These are phyloP conservation scores for Melaleuca quinquenervia DNA, from an alignment of 345 rosid genomes.

Conservation along the genomic window DNA sequence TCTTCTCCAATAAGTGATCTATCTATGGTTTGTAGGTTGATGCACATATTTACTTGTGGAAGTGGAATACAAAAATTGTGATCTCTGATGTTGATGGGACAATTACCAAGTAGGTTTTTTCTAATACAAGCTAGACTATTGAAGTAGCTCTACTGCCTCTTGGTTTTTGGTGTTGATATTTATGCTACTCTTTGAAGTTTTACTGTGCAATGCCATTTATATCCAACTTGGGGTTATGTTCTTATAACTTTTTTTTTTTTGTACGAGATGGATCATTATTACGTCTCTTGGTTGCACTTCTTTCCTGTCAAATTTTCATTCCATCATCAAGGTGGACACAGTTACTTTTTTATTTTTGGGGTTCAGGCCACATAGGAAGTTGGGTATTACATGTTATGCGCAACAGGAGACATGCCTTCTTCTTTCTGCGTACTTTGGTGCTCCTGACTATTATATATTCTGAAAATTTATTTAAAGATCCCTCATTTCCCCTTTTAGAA, in stretches of 20 bases:
- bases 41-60: slow-evolving; percentile 91
- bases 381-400: neutral
- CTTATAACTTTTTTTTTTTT: neutral
- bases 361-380: neutral
- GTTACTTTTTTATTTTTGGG: neutral
- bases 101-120: slow-evolving; percentile 62
- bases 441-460: neutral
- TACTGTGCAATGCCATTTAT: neutral
- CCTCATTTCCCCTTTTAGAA: neutral
- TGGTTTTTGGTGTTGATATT: neutral
- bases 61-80: slow-evolving; percentile 85
- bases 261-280: neutral
- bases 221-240: neutral
- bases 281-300: neutral
- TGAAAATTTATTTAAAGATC: neutral
- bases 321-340: neutral
- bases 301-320: neutral
- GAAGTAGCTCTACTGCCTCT: neutral
- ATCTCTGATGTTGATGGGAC: slow-evolving; percentile 97
- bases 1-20: neutral
- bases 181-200: neutral
- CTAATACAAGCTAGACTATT: neutral
- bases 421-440: neutral
- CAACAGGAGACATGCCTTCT: neutral
- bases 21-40: slow-evolving; percentile 42